Evolutionary conservation across 805 yeast species (phyloP), one percentile per base, ranked within the genome.

Genomic region (Candida verbasci): DNA sequence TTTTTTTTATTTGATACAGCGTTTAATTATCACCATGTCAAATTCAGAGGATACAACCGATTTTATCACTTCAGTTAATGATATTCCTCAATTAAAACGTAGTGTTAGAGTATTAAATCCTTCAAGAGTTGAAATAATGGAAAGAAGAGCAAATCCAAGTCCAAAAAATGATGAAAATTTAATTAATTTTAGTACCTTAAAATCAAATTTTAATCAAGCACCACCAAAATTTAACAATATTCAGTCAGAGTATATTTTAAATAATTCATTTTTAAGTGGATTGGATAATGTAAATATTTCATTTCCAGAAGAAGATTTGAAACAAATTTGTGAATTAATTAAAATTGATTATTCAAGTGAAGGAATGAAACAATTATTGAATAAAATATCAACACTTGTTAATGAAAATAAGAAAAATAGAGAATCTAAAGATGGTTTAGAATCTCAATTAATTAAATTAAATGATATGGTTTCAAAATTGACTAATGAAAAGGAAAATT

Each of bases 111-210:
- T 8, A 4, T 11, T 33, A 3, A 24, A 18, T n/a, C 24, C 36
- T 17, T 5, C 15, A 20, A 25, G 16, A n/a, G 18, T 15, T 7
- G 24, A 24, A 14, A 7, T 17, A 9, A 33, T 33, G 36, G 36
- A 33, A 16, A 17, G 14, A 25, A 17, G 36, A 25, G 36, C 36
- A 8, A 33, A 33, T 33, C 6, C 12, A 3, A 33, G 25, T 33
- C 6, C 12, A 3, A 6, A 6, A 6, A 31, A 31, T 12, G 34
- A 31, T 24, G 34, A 31, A 22, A 31, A 31, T 31, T n/a, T 31
- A 17, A 31, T 23, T 17, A 9, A 23, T 6, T n/a, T n/a, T 16
- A 30, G 34, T 16, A 12, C 34, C 7, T 16, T 7, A 7, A 11
- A 23, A 9, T 23, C 24, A 23, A 23, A 23, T 4, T 22, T 31